These are phyloP conservation scores for Podospora pseudoanserina DNA, from an alignment of 495 filamentous ascomycete genomes.

Conservation along the genomic window DNA sequence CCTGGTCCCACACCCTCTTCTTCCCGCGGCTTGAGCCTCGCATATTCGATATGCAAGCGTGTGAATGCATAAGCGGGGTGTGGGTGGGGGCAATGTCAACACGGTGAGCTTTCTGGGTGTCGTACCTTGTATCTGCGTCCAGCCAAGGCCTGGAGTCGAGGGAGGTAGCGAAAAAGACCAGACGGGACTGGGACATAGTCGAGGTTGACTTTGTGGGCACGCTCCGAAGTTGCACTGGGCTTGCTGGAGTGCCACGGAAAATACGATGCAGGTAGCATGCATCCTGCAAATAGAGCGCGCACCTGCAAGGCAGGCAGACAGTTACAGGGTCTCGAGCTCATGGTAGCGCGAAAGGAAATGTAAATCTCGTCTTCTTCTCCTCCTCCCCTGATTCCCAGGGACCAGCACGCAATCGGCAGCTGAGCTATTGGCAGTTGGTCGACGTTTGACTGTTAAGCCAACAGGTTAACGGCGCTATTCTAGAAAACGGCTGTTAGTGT, in stretches of 20 bases:
- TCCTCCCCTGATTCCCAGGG: background rate
- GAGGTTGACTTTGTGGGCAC: background rate
- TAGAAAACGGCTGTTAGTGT: background rate
- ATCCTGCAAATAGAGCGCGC: conserved; percentile 27
- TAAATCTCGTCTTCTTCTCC: background rate
- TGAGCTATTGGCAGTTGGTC: background rate
- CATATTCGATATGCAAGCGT: background rate
- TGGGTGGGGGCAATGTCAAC: background rate
- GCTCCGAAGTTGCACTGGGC: conserved; percentile 10
- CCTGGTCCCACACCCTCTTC: background rate
- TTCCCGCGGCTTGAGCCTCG: background rate
- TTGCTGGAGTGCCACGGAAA: conserved; percentile 18
- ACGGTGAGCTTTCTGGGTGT: background rate
- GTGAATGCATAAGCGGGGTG: background rate
- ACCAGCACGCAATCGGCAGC: background rate
- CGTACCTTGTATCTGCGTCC: background rate
- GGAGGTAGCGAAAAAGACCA: background rate
- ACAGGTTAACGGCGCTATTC: background rate
- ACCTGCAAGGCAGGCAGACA: conserved; percentile 21
- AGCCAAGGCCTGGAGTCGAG: background rate
- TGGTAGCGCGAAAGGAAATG: background rate
- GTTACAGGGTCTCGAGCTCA: conserved; percentile 1
- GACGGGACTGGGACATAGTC: background rate
- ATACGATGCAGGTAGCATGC: conserved; percentile 26
- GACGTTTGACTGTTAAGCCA: too few species aligned